These are phyloP conservation scores for Suhomyces terraborum DNA, from an alignment of 1,139 yeast genomes.

Conservation along the genomic window DNA sequence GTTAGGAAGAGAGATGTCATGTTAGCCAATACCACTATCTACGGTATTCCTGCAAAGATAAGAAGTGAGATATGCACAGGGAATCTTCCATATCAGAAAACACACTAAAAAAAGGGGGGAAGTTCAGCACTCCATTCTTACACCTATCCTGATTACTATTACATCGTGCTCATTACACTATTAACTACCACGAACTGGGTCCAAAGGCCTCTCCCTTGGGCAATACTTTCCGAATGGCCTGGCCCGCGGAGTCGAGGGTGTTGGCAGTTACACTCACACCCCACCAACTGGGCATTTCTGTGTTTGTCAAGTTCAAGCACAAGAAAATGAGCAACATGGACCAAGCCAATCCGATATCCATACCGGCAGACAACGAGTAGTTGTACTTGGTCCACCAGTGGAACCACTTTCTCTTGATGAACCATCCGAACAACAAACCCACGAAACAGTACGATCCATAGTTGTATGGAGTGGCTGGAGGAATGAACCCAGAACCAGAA, in stretches of 20 bases:
- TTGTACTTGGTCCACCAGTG: slow-evolving; percentile 71
- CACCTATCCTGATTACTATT: too few species aligned
- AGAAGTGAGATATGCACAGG: too few species aligned
- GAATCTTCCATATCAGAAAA: too few species aligned
- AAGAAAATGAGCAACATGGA: slow-evolving; percentile 52
- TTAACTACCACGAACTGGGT: slow-evolving; percentile 26
- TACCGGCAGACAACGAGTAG: slow-evolving; percentile 58
- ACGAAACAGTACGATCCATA: slow-evolving; percentile 44
- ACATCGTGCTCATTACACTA: neutral
- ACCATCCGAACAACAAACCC: slow-evolving; percentile 36
- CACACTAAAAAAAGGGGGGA: too few species aligned
- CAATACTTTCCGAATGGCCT: slow-evolving; percentile 18
- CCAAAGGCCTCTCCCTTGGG: slow-evolving; percentile 24
- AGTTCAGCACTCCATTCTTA: too few species aligned
- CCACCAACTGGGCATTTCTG: slow-evolving; percentile 57
- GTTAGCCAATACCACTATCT: too few species aligned
- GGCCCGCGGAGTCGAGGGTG: slow-evolving; percentile 19
- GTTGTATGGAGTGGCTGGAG: slow-evolving; percentile 50
- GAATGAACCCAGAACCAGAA: slow-evolving; percentile 50
- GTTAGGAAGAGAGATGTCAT: too few species aligned
- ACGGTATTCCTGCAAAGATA: too few species aligned
- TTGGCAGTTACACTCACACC: slow-evolving; percentile 51
- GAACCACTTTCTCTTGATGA: slow-evolving; percentile 42
- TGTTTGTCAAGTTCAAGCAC: slow-evolving; percentile 32
- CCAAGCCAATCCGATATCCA: slow-evolving; percentile 58